Evolutionary conservation across 306 rosid species (phyloP).

Genomic region (Quercus rubra): DNA sequence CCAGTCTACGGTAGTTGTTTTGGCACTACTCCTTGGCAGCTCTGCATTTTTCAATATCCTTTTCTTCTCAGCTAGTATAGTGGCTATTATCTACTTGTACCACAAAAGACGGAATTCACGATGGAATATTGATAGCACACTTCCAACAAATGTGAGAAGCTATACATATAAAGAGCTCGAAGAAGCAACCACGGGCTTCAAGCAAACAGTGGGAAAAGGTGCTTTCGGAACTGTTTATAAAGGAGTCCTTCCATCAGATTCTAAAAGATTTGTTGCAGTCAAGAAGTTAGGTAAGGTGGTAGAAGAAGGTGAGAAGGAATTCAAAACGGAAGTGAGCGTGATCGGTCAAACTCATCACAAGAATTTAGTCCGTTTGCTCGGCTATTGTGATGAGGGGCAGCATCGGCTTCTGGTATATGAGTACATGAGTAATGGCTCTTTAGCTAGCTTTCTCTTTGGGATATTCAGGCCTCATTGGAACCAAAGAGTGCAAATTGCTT

Average conservation of each 20-base stretch:
- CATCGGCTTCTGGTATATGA: not conserved
- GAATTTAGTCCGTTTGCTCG: slow-evolving; percentile 19
- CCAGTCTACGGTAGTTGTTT: not conserved
- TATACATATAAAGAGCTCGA: slow-evolving; percentile 8
- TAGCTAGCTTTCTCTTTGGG: too few relatives aligned
- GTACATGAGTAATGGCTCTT: not conserved
- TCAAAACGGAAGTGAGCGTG: slow-evolving; percentile 31
- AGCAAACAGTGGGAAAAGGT: slow-evolving; percentile 21
- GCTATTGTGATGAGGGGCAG: slow-evolving; percentile 19
- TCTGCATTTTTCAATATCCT: slow-evolving; percentile 7
- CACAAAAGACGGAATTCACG: not conserved
- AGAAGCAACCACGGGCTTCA: slow-evolving; percentile 28
- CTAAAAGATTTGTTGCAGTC: slow-evolving; percentile 32
- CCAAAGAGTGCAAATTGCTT: too few relatives aligned
- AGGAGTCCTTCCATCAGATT: slow-evolving; percentile 19
- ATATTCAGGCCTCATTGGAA: too few relatives aligned
- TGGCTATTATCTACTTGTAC: not conserved
- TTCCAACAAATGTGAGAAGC: not conserved
- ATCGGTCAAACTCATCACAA: slow-evolving; percentile 36
- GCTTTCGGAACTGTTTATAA: slow-evolving; percentile 28
- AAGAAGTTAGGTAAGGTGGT: slow-evolving; percentile 30
- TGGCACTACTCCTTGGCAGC: slow-evolving; percentile 25
- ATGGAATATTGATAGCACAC: not conserved
- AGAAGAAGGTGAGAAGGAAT: slow-evolving; percentile 36
- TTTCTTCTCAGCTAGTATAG: not conserved